Evolutionary conservation across 1,139 yeast species (phyloP).

Genomic region (Candida tetrigidarum): DNA sequence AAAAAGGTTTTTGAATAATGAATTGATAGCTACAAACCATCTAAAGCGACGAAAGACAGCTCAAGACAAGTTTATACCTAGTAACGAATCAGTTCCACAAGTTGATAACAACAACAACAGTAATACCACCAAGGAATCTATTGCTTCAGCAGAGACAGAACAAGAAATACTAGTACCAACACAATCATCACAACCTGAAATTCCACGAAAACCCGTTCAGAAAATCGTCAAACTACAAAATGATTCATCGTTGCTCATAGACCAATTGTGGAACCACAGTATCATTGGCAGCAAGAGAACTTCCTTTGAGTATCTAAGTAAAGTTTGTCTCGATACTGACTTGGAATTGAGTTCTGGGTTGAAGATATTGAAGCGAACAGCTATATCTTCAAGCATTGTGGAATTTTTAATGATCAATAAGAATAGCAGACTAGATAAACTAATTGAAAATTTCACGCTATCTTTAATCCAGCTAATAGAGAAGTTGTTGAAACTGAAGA

Average conservation of each 20-base stretch:
- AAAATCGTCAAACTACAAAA: conserved; percentile 31
- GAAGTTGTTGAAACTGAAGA: conserved; percentile 26
- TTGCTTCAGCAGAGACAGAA: too few species aligned
- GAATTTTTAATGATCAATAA: conserved; percentile 46
- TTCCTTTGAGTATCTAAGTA: conserved; percentile 53
- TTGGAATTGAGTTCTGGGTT: conserved; percentile 35
- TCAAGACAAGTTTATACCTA: neutral
- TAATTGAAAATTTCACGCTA: conserved; percentile 43
- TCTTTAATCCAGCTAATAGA: conserved; percentile 41
- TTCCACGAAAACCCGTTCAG: conserved; percentile 15
- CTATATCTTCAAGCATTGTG: conserved; percentile 35
- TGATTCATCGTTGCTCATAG: conserved; percentile 41
- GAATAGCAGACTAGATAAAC: conserved; percentile 46
- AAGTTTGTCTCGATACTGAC: conserved; percentile 44
- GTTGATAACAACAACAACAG: neutral
- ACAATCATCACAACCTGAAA: too few species aligned
- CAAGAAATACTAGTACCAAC: too few species aligned
- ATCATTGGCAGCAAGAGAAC: conserved; percentile 56
- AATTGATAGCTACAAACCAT: conserved; percentile 30
- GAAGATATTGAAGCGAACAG: conserved; percentile 30
- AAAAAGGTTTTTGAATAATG: conserved; percentile 61
- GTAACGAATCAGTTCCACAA: neutral
- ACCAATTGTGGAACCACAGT: conserved; percentile 40
- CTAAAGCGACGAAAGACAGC: conserved; percentile 12
- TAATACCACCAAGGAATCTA: too few species aligned